Conservation (phyloP, 78 protist genomes). For the Pirum gemmata region DNA sequence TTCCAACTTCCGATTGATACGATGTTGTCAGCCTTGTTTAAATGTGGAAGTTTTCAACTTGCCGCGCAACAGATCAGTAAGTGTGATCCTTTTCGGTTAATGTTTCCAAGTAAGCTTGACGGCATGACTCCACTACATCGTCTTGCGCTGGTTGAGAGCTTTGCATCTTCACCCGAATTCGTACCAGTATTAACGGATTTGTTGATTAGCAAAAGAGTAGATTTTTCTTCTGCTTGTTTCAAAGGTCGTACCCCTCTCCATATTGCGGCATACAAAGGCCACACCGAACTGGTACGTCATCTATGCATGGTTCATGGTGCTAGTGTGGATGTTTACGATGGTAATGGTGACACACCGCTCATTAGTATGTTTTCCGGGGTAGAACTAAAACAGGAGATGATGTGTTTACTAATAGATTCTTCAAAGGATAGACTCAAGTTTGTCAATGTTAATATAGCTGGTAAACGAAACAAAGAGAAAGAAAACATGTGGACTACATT, state of each 20-base stretch:
- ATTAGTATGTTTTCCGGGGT: neutral
- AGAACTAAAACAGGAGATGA: neutral
- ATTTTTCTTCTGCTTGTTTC: neutral
- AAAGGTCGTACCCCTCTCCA: neutral
- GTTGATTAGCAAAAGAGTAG: no score
- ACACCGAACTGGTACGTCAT: neutral
- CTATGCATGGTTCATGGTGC: neutral
- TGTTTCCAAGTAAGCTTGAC: no score
- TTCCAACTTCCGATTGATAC: neutral
- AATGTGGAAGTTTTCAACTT: constrained; percentile 5
- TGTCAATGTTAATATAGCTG: no score
- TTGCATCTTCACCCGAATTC: no score
- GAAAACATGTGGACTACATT: no score
- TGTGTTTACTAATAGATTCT: neutral
- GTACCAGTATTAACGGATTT: no score
- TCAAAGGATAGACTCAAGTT: neutral
- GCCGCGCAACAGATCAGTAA: constrained; percentile 1
- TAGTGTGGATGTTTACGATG: neutral
- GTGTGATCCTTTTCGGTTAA: neutral
- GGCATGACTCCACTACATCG: no score
- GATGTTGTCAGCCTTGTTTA: constrained; percentile 5
- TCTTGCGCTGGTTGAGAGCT: no score
- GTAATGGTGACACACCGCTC: neutral
- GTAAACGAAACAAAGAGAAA: no score
- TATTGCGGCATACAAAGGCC: constrained; percentile 12